Base-by-base conservation (phyloP, 169 alveolate genomes). In the Theileria orientalis region DNA sequence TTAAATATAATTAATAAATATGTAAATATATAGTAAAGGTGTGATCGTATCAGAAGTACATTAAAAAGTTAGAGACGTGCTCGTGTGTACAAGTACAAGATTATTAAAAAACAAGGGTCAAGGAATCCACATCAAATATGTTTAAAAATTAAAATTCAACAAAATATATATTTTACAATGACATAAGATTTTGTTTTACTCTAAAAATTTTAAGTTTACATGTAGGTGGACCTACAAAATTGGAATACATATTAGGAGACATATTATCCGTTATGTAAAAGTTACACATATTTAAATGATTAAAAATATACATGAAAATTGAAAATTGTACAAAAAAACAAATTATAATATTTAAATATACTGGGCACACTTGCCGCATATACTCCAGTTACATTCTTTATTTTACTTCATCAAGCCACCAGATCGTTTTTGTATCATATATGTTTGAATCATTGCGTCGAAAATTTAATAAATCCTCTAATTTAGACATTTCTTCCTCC, bases 1-100 rank as follows among this genome's bases (percentile, higher is more conserved):
- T 56, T 56, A n/a, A 19, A 30, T 23, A 56, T 27, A 56, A 56
- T n/a, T 56, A n/a, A 56, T 56, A 56, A 56, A 27, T 56, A 23
- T 56, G 21, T 27, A 40, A 27, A 27, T 30, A 9, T 3, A 40
- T 56, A 27, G 37, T n/a, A 16, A 56, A 13, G 5, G 14, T 21
- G 19, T n/a, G 46, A 56, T 56, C 37, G 32, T 23, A 23, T 29
- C 19, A 56, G 42, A 40, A n/a, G 66, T 56, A 56, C 66, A 56
- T n/a, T n/a, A n/a, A 3, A 56, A 56, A 8, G 21, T 13, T 9
- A 56, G 37, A n/a, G 66, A 56, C 37, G 66, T 37, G 44, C 37
- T n/a, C 44, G 32, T 23, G 42, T 56, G 21, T 23, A 19, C 66
- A 27, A 6, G 66, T 56, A 56, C 66, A 56, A 30, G 21, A 27